These are phyloP conservation scores for Aspergillus sp. DNA, from an alignment of 2,329 filamentous ascomycete genomes.

Conservation along the genomic window DNA sequence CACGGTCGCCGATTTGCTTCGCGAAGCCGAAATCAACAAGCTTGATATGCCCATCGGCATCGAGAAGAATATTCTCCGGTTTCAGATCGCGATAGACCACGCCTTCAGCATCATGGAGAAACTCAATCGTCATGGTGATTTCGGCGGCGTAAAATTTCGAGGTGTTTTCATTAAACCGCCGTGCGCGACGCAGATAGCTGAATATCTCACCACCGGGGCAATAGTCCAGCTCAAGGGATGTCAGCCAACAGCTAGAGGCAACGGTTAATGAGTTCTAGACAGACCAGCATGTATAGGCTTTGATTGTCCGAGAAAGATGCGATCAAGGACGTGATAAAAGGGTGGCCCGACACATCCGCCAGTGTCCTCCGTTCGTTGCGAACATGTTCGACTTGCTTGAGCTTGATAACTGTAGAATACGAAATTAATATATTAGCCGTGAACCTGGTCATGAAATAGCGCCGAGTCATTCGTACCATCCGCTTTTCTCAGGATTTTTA, in stretches of 20 bases:
- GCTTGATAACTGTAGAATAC: conserved; percentile 48
- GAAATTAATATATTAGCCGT: conserved; percentile 1
- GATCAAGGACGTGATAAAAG: conserved; percentile 65
- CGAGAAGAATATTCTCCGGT: conserved; percentile 66
- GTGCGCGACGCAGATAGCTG: conserved; percentile 61
- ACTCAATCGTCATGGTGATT: conserved; percentile 65
- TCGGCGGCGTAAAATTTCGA: conserved; percentile 67
- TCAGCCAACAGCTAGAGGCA: conserved; percentile 19
- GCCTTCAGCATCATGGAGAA: conserved; percentile 63
- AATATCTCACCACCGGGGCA: conserved; percentile 68
- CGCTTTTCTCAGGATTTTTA: conserved; percentile 52
- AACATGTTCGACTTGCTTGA: conserved; percentile 69
- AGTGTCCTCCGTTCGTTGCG: conserved; percentile 66
- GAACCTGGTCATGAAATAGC: conserved; percentile 10
- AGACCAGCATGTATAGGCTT: conserved; percentile 55
- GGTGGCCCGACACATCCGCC: conserved; percentile 61
- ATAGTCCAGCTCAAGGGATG: conserved; percentile 56
- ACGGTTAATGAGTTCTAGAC: conserved; percentile 3
- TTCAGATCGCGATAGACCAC: conserved; percentile 67
- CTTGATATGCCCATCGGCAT: conserved; percentile 65
- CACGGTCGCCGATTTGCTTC: conserved; percentile 58
- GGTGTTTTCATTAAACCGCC: conserved; percentile 62
- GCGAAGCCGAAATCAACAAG: conserved; percentile 69
- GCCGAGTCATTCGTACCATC: conserved; percentile 38
- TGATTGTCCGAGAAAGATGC: conserved; percentile 65